Percentiles rank a stretch among this genome's conserved stretches.
Evolutionary conservation across 2,329 filamentous ascomycete genomes (phyloP).

Genomic region (Xylaria sp.): DNA sequence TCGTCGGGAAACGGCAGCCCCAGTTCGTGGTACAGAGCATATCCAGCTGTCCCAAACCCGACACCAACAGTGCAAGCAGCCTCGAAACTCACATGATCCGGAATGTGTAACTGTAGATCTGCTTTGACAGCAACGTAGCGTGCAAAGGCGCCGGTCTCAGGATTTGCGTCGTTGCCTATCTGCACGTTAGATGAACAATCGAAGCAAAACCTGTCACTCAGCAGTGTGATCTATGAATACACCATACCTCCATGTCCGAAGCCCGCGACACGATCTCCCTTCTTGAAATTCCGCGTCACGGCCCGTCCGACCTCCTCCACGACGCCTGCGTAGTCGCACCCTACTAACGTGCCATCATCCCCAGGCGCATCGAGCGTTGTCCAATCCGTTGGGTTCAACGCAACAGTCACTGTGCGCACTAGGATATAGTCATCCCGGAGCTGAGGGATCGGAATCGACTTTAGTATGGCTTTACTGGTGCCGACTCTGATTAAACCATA

Average conservation of each 20-base stretch:
- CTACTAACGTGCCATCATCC: constrained; percentile 18
- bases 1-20: constrained; percentile 15
- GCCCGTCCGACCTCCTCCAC: constrained; percentile 23
- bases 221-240: neutral
- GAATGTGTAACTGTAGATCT: constrained; percentile 12
- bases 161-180: constrained; percentile 24
- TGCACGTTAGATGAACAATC: neutral
- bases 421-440: constrained; percentile 23
- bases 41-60: constrained; percentile 12
- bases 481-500: constrained; percentile 22
- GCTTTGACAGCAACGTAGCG: constrained; percentile 23
- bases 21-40: constrained; percentile 21
- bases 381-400: constrained; percentile 27
- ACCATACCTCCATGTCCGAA: constrained; percentile 25
- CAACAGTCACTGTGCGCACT: constrained; percentile 22
- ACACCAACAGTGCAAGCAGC: constrained; percentile 20
- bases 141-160: constrained; percentile 24
- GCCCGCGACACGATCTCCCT: constrained; percentile 22
- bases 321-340: constrained; percentile 20
- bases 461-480: constrained; percentile 5
- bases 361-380: constrained; percentile 22
- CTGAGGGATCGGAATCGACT: constrained; percentile 19
- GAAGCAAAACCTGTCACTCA: neutral
- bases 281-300: constrained; percentile 19
- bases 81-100: constrained; percentile 21